Evolutionary conservation across 768 basidiomycete species (phyloP).

Genomic region (Dentipellis sp.): DNA sequence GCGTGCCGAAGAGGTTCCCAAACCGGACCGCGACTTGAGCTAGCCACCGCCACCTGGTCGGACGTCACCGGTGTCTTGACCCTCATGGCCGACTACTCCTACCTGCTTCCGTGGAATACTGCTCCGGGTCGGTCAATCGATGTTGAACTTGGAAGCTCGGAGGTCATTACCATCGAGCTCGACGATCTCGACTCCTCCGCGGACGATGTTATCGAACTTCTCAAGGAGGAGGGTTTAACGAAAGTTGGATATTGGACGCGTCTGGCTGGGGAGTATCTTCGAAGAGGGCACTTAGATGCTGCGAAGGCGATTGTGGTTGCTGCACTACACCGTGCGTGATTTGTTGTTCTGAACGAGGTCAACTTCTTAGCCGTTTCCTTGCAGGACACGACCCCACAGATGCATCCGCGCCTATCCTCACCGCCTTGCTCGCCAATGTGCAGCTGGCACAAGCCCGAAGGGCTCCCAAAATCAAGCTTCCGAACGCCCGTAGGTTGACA

Average conservation of each 20-base stretch:
- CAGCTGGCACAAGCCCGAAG: conserved; percentile 69
- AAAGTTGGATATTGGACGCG: conserved; percentile 71
- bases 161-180: conserved; percentile 85
- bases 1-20: no score
- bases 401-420: conserved; percentile 55
- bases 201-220: conserved; percentile 63
- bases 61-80: neutral
- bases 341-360: neutral
- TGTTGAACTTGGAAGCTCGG: conserved; percentile 74
- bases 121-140: conserved; percentile 37
- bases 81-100: neutral
- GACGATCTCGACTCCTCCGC: conserved; percentile 76
- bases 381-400: conserved; percentile 18
- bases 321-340: conserved; percentile 55
- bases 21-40: neutral
- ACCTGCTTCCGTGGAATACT: conserved; percentile 13
- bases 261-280: conserved; percentile 84
- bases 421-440: conserved; percentile 79
- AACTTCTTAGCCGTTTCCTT: conserved; percentile 47
- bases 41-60: neutral
- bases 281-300: conserved; percentile 60
- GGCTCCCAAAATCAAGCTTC: conserved; percentile 74
- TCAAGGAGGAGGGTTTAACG: conserved; percentile 58
- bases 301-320: conserved; percentile 68
- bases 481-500: conserved; percentile 57